phyloP scores from a whole-genome alignment of 2,329 filamentous ascomycete species.

The Botrytis cinerea region DNA sequence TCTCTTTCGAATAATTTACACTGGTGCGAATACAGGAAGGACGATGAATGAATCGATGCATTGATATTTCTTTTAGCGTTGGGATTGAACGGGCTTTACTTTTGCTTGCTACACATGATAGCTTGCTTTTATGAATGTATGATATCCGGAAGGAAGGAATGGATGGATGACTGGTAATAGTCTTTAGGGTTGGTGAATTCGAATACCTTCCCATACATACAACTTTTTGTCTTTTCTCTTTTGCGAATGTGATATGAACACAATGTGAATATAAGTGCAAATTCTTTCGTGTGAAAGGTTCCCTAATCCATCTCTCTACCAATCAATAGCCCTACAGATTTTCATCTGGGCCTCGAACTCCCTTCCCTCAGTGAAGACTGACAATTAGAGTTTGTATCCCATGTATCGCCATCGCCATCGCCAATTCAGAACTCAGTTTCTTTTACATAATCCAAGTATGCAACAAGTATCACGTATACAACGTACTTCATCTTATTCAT shows the following conservation, averaged over 20 bases:
- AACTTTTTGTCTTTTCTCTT: not conserved
- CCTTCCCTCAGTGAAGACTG: not conserved
- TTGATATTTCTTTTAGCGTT: slow-evolving; percentile 6
- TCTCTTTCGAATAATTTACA: not conserved
- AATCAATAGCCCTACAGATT: not conserved
- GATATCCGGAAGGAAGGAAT: not conserved
- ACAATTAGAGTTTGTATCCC: not conserved
- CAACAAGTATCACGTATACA: not conserved
- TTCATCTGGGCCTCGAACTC: not conserved
- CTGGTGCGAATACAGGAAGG: too few relatives aligned
- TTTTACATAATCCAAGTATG: not conserved
- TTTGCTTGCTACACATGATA: not conserved
- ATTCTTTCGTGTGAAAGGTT: not conserved
- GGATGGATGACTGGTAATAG: not conserved
- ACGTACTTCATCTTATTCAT: not conserved
- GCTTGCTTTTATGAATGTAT: not conserved
- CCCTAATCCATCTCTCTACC: not conserved
- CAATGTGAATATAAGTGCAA: not conserved
- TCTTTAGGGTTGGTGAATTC: not conserved
- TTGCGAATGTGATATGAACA: not conserved
- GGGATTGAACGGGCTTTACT: not conserved
- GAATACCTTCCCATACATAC: not conserved
- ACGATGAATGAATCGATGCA: not conserved
- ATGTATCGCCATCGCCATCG: not conserved
- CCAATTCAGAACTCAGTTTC: not conserved